A percentile compares a stretch with the other conserved stretches of the same genome.
phyloP scores from a whole-genome alignment of 371 early-diverging fungal species.

The Chytridiales sp. region DNA sequence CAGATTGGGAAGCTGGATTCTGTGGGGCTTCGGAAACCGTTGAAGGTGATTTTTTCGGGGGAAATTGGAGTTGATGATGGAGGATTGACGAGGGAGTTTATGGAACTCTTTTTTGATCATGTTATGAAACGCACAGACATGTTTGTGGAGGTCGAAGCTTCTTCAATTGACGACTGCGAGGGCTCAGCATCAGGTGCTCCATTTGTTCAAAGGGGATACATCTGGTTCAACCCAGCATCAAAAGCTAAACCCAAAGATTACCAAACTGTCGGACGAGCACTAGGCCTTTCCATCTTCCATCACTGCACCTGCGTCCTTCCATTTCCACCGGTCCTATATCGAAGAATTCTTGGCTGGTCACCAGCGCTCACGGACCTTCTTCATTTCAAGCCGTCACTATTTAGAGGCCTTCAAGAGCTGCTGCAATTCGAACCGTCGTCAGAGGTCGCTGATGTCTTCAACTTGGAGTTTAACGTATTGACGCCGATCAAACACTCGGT shows the following conservation, averaged over 20 bases:
- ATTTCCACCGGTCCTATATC: conserved; percentile 13
- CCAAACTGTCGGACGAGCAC: conserved; percentile 9
- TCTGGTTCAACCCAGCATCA: conserved; percentile 13
- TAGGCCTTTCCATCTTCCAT: conserved; percentile 14
- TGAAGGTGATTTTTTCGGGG: conserved; percentile 5
- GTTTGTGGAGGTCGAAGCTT: conserved; percentile 13
- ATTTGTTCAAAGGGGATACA: background rate
- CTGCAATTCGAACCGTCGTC: background rate
- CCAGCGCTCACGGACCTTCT: conserved; percentile 3
- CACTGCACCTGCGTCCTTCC: background rate
- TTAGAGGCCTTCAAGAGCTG: conserved; percentile 9
- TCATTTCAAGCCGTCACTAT: conserved; percentile 1
- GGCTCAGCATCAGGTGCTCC: no score
- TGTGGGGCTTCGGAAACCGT: conserved; percentile 7
- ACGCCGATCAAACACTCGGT: no score
- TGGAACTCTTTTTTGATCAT: conserved; percentile 13
- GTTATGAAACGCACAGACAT: conserved; percentile 11
- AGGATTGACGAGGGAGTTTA: conserved; percentile 17
- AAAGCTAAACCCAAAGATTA: background rate
- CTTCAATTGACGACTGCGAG: no score
- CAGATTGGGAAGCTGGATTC: background rate
- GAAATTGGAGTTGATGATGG: conserved; percentile 19
- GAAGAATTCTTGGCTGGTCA: conserved; percentile 13
- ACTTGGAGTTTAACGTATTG: conserved; percentile 16
- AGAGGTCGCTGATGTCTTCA: conserved; percentile 2